Conservation (phyloP, 23 red algal genomes). For the Gracilariopsis chorda region DNA sequence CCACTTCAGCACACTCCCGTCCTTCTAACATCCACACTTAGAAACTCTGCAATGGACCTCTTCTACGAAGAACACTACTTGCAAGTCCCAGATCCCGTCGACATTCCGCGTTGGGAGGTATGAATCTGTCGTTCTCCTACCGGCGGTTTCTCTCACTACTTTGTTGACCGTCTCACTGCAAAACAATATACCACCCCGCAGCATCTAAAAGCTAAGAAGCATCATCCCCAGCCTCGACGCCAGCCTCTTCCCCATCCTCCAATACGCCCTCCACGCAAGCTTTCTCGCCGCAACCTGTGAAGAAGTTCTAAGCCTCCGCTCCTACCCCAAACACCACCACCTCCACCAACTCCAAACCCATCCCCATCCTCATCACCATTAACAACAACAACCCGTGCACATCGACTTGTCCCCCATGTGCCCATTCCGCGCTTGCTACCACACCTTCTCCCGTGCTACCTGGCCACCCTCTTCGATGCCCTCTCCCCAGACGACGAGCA, state of each 20-base stretch:
- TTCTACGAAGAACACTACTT: neutral
- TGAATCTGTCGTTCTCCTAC: neutral
- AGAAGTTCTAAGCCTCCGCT: neutral
- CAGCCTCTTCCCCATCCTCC: neutral
- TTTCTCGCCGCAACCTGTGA: neutral
- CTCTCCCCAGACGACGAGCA: conserved; percentile 91
- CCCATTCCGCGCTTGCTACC: conserved; percentile 45
- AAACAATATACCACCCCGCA: neutral
- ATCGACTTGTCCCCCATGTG: neutral
- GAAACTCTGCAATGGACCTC: neutral
- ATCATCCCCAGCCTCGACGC: neutral
- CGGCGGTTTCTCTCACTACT: neutral
- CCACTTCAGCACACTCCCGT: neutral
- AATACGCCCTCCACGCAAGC: neutral
- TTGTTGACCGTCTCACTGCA: neutral
- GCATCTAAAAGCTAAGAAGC: neutral
- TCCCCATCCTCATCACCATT: too few relatives aligned
- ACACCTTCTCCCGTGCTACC: conserved; percentile 46
- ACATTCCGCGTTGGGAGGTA: neutral
- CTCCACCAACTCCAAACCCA: too few relatives aligned
- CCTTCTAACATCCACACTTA: neutral
- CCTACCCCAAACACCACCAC: too few relatives aligned
- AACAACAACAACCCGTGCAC: neutral
- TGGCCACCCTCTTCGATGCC: conserved; percentile 47
- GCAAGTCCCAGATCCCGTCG: neutral